A percentile compares a stretch with the other conserved stretches of the same genome.
phyloP scores from a whole-genome alignment of 805 yeast species.

The Cyberlindnera americana region DNA sequence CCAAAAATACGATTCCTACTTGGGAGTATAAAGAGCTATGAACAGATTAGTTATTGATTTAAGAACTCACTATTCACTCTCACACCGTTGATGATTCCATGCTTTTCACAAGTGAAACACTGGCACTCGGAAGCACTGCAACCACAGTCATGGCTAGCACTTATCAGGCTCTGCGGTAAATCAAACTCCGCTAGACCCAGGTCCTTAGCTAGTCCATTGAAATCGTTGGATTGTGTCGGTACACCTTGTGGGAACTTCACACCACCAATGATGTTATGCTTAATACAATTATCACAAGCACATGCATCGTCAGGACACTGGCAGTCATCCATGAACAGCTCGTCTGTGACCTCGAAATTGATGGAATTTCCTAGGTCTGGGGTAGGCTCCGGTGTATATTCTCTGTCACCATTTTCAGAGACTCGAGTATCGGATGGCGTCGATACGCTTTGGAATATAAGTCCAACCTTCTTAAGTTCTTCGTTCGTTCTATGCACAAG shows the following conservation, averaged over 20 bases:
- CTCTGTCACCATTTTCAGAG: not conserved
- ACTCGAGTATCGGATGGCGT: conserved; percentile 7
- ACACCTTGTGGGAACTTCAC: conserved; percentile 20
- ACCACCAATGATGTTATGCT: conserved; percentile 26
- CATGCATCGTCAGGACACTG: conserved; percentile 8
- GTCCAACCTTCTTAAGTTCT: conserved; percentile 23
- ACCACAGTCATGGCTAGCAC: conserved; percentile 21
- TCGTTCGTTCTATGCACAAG: conserved; percentile 27
- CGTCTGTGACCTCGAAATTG: conserved; percentile 6
- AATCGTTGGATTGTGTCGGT: not conserved
- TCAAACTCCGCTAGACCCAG: not conserved
- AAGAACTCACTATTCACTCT: not conserved
- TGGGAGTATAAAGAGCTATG: too few species aligned
- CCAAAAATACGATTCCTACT: too few species aligned
- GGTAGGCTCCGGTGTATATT: not conserved
- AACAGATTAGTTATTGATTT: too few species aligned
- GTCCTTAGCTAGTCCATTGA: not conserved
- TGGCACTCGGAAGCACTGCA: conserved; percentile 23
- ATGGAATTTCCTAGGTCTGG: conserved; percentile 2
- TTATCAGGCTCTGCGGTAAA: conserved; percentile 1
- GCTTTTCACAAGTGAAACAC: conserved; percentile 22
- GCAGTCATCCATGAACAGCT: conserved; percentile 8
- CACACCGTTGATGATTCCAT: conserved; percentile 22
- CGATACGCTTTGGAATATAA: conserved; percentile 13
- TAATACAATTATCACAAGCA: conserved; percentile 17